Base-by-base conservation (phyloP, 148 eudicot species). In the Heliamphora exappendiculata region DNA sequence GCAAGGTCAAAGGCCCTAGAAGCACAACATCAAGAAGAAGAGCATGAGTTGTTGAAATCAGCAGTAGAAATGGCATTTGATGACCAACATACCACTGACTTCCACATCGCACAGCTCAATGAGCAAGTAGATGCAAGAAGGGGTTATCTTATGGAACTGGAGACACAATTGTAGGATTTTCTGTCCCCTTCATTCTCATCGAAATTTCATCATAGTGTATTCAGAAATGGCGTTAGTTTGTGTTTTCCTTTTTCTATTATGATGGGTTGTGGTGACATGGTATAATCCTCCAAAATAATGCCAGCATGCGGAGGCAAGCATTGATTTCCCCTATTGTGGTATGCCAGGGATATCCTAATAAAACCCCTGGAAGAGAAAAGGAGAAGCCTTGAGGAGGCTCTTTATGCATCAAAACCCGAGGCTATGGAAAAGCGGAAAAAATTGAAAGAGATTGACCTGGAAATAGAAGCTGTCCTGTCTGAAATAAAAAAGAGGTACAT, bases 401-500 rank as follows among this genome's bases (percentile, higher is more conserved):
- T 83, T 7, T 68, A 76, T 54, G 81, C 71, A 39, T 55, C 50
- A 70, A 75, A 79, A 31, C 86, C 87, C 16, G 81, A 79, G 62
- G 78, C 80, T 45, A 67, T 81, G 47, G 82, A 53, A 68, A 91
- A 87, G 81, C 83, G 81, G 75, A 65, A 78, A 75, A 81, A 67
- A 60, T 76, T 80, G 60, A 83, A 91, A 81, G 84, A 79, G 45
- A 80, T 86, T 76, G 88, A 87, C 67, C 44, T 70, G 68, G 89
- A 86, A 79, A 82, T 75, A 44, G 82, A 83, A 63, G 67, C 84
- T 62, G 77, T 87, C 67, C 71, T 82, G 37, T 86, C 87, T 33
- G 90, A 89, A 84, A 81, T 68, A 45, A 82, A 82, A 74, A 78
- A 34, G 67, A 85, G 96, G 96, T 91, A 85, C 4, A 26, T 74